Percentiles rank a stretch among this genome's conserved stretches.
Conservation (phyloP, 2,329 filamentous ascomycete genomes). For the Penicillium oxalicum region DNA sequence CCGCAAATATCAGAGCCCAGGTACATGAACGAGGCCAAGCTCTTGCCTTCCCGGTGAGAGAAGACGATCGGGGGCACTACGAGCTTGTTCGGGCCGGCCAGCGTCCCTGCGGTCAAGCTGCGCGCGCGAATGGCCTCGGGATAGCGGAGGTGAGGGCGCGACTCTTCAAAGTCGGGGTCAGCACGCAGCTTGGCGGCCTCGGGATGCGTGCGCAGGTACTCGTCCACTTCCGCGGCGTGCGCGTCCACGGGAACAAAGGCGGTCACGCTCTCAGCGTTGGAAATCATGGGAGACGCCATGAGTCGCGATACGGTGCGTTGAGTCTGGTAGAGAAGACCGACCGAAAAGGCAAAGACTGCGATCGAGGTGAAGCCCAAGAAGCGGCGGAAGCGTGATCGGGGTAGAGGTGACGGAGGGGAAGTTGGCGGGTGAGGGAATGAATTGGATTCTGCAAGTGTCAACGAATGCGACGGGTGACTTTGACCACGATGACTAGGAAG, state of each 20-base stretch:
- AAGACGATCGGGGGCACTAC: slow-evolving; percentile 77
- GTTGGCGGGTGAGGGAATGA: slow-evolving; percentile 3
- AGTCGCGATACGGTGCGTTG: slow-evolving; percentile 23
- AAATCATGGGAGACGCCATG: slow-evolving; percentile 42
- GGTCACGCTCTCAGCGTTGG: slow-evolving; percentile 66
- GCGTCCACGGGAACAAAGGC: slow-evolving; percentile 58
- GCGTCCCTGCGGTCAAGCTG: slow-evolving; percentile 75
- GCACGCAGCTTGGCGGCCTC: slow-evolving; percentile 63
- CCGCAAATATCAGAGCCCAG: slow-evolving; percentile 77
- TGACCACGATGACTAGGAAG: too few species aligned
- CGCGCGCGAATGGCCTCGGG: slow-evolving; percentile 62
- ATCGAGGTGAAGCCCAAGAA: slow-evolving; percentile 33
- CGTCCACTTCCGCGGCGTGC: slow-evolving; percentile 56
- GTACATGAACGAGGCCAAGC: slow-evolving; percentile 66
- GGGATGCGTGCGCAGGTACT: slow-evolving; percentile 68
- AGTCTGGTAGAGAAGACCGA: slow-evolving; percentile 27
- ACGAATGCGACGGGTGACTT: background rate
- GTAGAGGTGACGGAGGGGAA: slow-evolving; percentile 6
- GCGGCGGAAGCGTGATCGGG: slow-evolving; percentile 29
- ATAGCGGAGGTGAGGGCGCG: slow-evolving; percentile 81
- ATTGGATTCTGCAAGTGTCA: slow-evolving; percentile 7
- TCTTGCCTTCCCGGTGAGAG: slow-evolving; percentile 63
- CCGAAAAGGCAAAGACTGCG: slow-evolving; percentile 29
- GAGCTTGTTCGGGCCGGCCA: slow-evolving; percentile 69
- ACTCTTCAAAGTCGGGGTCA: slow-evolving; percentile 63